These are phyloP conservation scores for Inga leiocalycina DNA, from an alignment of 306 rosid species.

Conservation along the genomic window DNA sequence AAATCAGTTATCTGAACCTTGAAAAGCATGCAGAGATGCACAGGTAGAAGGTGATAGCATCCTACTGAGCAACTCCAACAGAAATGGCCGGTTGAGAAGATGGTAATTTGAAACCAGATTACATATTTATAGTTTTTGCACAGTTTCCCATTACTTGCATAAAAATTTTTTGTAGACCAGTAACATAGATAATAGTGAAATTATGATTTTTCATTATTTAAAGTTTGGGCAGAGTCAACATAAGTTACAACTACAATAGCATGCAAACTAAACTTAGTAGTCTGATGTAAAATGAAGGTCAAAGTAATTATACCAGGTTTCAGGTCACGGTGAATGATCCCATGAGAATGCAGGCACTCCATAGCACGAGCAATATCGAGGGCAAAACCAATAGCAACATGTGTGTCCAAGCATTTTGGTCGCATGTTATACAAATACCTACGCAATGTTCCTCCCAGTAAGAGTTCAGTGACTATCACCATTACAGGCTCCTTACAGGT, in stretches of 20 bases:
- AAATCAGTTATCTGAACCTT: not conserved
- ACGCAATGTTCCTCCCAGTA: constrained; percentile 83
- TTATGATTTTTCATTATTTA: not conserved
- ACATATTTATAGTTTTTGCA: not conserved
- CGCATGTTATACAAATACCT: constrained; percentile 81
- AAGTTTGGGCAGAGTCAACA: not conserved
- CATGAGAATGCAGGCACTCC: constrained; percentile 95
- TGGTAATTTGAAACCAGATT: constrained; percentile 25
- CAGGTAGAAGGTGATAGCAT: constrained; percentile 6
- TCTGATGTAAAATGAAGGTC: constrained; percentile 7
- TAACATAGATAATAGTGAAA: not conserved
- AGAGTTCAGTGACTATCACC: constrained; percentile 95
- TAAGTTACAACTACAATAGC: constrained; percentile 6
- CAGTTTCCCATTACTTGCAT: not conserved
- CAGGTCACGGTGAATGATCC: constrained; percentile 94
- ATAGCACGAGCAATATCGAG: constrained; percentile 94
- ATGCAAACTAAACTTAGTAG: not conserved
- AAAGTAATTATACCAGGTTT: constrained; percentile 75
- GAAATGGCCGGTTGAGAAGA: constrained; percentile 20
- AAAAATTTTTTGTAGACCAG: not conserved
- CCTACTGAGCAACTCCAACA: not conserved
- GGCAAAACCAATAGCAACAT: constrained; percentile 79
- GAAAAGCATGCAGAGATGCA: constrained; percentile 12
- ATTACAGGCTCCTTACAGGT: constrained; percentile 93
- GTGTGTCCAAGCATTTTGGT: constrained; percentile 81